Evolutionary conservation across 495 filamentous ascomycete genomes (phyloP).

Genomic region (Platismatia glauca): DNA sequence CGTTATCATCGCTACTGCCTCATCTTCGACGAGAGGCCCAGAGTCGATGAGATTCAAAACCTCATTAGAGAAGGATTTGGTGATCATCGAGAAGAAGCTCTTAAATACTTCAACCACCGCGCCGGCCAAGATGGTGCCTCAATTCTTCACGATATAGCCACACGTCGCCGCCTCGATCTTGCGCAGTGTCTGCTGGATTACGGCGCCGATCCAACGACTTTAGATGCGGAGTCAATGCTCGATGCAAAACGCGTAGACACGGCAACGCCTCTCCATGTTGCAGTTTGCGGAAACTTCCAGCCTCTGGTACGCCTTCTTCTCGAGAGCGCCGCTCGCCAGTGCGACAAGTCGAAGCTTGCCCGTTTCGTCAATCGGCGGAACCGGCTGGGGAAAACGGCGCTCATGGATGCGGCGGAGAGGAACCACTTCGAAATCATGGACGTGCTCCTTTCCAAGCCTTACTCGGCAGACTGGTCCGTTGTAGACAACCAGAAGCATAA

Average conservation of each 20-base stretch:
- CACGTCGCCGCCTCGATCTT: not conserved
- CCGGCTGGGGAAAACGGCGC: constrained; percentile 9
- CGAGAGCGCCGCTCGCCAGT: not conserved
- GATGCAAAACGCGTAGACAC: not conserved
- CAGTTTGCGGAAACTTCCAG: not conserved
- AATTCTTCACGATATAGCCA: constrained; percentile 5
- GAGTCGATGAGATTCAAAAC: not conserved
- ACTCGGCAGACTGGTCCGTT: constrained; percentile 12
- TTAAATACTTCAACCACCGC: constrained; percentile 6
- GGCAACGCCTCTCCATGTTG: constrained; percentile 1
- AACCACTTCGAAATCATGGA: constrained; percentile 10
- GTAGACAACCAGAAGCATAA: constrained; percentile 6
- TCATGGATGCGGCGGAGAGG: constrained; percentile 12
- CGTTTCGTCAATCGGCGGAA: constrained; percentile 13
- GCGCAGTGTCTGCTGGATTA: constrained; percentile 1
- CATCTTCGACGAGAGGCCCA: not conserved
- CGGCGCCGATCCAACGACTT: constrained; percentile 11
- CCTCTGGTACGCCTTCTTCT: constrained; percentile 3
- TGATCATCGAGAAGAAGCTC: constrained; percentile 1
- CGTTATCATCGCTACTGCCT: not conserved
- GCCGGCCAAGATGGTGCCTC: not conserved
- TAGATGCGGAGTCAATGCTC: not conserved
- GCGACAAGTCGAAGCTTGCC: constrained; percentile 1
- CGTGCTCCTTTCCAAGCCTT: constrained; percentile 1
- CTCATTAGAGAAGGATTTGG: constrained; percentile 1